Evolutionary conservation across 2,329 filamentous ascomycete genomes (phyloP).

Genomic region (Xylariaceae sp.): DNA sequence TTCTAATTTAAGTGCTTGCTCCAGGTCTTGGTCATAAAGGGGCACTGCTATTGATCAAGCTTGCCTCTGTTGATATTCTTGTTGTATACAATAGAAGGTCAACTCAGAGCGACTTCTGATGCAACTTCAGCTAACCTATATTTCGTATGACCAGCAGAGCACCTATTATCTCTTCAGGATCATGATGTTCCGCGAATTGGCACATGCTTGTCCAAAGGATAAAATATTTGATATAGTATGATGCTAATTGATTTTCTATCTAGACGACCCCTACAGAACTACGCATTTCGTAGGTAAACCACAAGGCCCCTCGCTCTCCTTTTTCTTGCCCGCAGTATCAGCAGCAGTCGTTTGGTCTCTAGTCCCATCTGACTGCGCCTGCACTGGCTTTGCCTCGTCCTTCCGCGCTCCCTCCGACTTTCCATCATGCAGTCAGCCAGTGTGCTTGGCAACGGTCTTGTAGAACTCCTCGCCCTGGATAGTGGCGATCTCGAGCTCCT

Average conservation of each 20-base stretch:
- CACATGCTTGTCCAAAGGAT: neutral
- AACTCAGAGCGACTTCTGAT: no score
- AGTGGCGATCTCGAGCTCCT: conserved; percentile 80
- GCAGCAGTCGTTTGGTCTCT: conserved; percentile 25
- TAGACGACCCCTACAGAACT: conserved; percentile 49
- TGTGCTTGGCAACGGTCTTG: conserved; percentile 72
- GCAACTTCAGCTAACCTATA: no score
- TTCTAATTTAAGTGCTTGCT: no score
- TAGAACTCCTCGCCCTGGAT: conserved; percentile 89
- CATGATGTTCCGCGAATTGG: neutral
- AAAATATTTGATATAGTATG: conserved; percentile 6
- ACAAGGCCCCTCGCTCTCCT: conserved; percentile 72
- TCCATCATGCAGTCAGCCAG: conserved; percentile 79
- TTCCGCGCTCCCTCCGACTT: conserved; percentile 34
- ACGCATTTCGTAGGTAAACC: conserved; percentile 78
- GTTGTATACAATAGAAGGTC: no score
- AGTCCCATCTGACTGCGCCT: conserved; percentile 30
- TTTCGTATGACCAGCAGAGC: neutral
- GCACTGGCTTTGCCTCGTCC: conserved; percentile 13
- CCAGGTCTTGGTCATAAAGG: no score
- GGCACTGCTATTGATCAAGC: no score
- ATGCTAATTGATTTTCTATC: neutral
- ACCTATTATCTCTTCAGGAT: neutral
- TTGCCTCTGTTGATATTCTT: no score
- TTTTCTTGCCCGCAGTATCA: conserved; percentile 43